phyloP scores from a whole-genome alignment of 768 basidiomycete genomes.

The Atractiella rhizophila region DNA sequence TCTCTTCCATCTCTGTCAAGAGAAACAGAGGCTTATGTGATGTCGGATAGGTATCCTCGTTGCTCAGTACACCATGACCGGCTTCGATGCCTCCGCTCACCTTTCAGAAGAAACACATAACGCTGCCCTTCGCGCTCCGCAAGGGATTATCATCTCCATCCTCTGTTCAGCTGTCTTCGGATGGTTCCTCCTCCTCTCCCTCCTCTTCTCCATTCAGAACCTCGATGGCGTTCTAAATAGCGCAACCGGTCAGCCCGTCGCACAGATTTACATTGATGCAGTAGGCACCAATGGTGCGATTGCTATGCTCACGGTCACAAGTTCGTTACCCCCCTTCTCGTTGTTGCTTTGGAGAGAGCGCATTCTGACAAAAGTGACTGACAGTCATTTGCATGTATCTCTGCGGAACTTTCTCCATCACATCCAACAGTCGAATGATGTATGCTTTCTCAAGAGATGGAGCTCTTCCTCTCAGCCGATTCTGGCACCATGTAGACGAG shows the following conservation, averaged over 20 bases:
- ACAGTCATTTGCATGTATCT: background rate
- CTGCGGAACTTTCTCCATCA: conserved; percentile 41
- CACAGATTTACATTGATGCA: conserved; percentile 53
- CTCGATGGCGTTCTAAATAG: conserved; percentile 32
- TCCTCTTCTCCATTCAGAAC: conserved; percentile 56
- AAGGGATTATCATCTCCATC: conserved; percentile 31
- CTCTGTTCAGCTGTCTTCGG: conserved; percentile 46
- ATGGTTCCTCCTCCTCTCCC: conserved; percentile 45
- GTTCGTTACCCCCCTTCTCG: background rate
- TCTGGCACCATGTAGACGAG: conserved; percentile 38
- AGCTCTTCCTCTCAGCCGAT: conserved; percentile 39
- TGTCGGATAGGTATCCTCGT: conserved; percentile 40
- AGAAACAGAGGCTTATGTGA: background rate
- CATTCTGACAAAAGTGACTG: background rate
- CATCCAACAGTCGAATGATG: conserved; percentile 60
- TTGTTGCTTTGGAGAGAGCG: background rate
- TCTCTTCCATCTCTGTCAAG: background rate
- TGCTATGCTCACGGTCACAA: conserved; percentile 14
- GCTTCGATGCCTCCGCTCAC: conserved; percentile 45
- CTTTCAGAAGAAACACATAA: conserved; percentile 58
- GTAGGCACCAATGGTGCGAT: conserved; percentile 51
- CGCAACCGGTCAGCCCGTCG: conserved; percentile 40
- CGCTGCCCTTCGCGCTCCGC: conserved; percentile 26
- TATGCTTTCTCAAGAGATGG: conserved; percentile 56
- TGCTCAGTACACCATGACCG: conserved; percentile 53